Evolutionary conservation across 768 basidiomycete genomes (phyloP), one percentile per base, ranked within the genome.

Genomic region (Rhizopogon salebrosus): DNA sequence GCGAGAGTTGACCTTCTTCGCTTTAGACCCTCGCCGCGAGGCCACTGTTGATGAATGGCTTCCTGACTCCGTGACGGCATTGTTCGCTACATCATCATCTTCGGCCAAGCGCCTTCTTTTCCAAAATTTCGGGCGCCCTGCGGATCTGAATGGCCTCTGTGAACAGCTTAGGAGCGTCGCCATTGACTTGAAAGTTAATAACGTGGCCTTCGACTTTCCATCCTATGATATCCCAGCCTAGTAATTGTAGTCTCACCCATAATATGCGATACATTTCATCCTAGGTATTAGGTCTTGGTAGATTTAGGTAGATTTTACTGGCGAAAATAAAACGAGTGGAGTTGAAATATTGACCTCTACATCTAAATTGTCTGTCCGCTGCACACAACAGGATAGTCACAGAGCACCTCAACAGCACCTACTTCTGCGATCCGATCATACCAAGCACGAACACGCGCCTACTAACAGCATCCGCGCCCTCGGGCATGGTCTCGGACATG

Each of bases 361-460:
- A 16, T 46, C 45, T 46, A 46, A 11, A 46, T 48, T 8, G 49
- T 46, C 45, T 16, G 27, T 22, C 18, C 29, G 14, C 16, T 14
- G 18, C 20, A 10, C 45, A 34, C 3, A 14, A 23, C 9, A 34
- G 38, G 26, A 18, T 9, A 3, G 29, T 14, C 14, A 6, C 16
- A 24, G 24, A 8, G 18, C 27, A 18, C 27, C 22, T 20, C 18
- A 35, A 29, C 22, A 49, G 51, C n/a, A 24, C 34, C 55, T 50
- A 68, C 22, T 56, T 58, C 49, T 64, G 64, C 11, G 64, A 62
- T 20, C 64, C 76, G 43, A 71, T 64, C 49, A 66, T 49, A 23
- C 74, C 70, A 24, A 84, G 66, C 34, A 86, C 70, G 53, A 72
- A 67, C 45, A 87, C 65, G 18, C 85, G 81, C 43, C 77, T 74